Percentiles rank a stretch among this genome's conserved stretches.
Conservation (phyloP, 164 flowering plant species). For the Magnolia changhungtana region DNA sequence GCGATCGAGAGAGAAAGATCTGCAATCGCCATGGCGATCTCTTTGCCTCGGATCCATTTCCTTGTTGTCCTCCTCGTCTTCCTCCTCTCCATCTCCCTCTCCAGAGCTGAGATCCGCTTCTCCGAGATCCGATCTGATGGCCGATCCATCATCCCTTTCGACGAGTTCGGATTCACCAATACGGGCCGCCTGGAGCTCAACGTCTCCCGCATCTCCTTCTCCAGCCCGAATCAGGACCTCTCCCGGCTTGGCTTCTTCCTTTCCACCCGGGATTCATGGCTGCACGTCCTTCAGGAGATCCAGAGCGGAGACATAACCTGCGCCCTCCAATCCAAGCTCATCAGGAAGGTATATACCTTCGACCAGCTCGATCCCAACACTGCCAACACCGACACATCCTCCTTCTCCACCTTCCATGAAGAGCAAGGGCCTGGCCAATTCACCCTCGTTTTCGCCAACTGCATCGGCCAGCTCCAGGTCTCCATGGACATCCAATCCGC, state of each 20-base stretch:
- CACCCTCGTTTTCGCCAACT: constrained; percentile 84
- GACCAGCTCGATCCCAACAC: constrained; percentile 15
- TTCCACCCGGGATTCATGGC: constrained; percentile 73
- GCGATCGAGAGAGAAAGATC: constrained; percentile 2
- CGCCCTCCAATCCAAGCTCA: constrained; percentile 54
- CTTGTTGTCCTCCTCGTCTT: constrained; percentile 23
- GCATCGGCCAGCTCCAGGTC: constrained; percentile 38
- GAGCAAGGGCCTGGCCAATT: constrained; percentile 47
- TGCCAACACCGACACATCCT: not conserved
- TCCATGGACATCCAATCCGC: constrained; percentile 36
- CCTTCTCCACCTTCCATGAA: constrained; percentile 7
- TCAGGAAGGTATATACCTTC: constrained; percentile 53
- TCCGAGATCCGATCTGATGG: constrained; percentile 57
- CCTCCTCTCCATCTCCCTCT: constrained; percentile 17
- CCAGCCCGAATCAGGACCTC: constrained; percentile 43
- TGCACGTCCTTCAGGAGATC: constrained; percentile 70
- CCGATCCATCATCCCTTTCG: constrained; percentile 80
- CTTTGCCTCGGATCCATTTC: constrained; percentile 2
- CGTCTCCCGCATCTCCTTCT: constrained; percentile 48
- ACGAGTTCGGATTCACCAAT: constrained; percentile 88
- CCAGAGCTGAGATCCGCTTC: constrained; percentile 60
- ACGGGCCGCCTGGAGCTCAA: constrained; percentile 71
- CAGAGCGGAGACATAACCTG: constrained; percentile 61
- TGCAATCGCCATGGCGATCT: constrained; percentile 32
- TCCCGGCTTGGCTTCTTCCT: constrained; percentile 80